These are phyloP conservation scores for Thraustochytrium aureum DNA, from an alignment of 352 stramenopile genomes.

Conservation along the genomic window DNA sequence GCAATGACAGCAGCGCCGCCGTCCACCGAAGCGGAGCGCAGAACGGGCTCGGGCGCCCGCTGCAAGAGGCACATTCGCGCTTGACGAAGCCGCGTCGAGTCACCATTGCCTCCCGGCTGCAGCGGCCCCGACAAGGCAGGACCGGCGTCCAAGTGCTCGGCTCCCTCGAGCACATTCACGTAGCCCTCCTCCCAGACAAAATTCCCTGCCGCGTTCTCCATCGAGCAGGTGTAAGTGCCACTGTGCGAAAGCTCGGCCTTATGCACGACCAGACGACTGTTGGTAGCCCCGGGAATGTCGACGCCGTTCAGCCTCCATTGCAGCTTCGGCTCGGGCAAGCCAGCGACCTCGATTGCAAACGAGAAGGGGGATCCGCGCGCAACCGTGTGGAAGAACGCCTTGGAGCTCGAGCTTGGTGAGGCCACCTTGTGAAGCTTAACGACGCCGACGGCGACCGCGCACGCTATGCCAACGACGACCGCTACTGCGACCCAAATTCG, in stretches of 20 bases:
- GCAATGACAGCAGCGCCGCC: constrained; percentile 42
- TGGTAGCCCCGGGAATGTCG: constrained; percentile 45
- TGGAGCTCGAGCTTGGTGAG: neutral
- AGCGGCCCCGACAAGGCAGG: neutral
- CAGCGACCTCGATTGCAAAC: constrained; percentile 37
- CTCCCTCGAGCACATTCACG: constrained; percentile 38
- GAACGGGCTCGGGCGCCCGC: constrained; percentile 18
- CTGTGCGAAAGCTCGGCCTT: constrained; percentile 25
- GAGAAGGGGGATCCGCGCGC: neutral
- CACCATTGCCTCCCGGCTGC: neutral
- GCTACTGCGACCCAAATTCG: too few relatives aligned
- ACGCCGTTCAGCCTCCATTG: constrained; percentile 58
- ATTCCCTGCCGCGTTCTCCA: constrained; percentile 50
- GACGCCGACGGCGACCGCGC: too few relatives aligned
- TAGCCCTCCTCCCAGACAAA: constrained; percentile 58
- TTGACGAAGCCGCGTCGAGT: constrained; percentile 16
- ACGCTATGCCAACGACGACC: too few relatives aligned
- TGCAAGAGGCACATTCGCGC: constrained; percentile 34
- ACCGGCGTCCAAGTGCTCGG: neutral
- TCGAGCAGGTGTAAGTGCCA: constrained; percentile 57
- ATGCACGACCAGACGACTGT: neutral
- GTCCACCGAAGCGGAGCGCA: constrained; percentile 36
- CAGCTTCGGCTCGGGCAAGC: constrained; percentile 36
- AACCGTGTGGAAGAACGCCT: constrained; percentile 46
- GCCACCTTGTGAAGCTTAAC: neutral